Evolutionary conservation across 805 yeast genomes (phyloP).

Genomic region (Hanseniaspora hatyaiensis): DNA sequence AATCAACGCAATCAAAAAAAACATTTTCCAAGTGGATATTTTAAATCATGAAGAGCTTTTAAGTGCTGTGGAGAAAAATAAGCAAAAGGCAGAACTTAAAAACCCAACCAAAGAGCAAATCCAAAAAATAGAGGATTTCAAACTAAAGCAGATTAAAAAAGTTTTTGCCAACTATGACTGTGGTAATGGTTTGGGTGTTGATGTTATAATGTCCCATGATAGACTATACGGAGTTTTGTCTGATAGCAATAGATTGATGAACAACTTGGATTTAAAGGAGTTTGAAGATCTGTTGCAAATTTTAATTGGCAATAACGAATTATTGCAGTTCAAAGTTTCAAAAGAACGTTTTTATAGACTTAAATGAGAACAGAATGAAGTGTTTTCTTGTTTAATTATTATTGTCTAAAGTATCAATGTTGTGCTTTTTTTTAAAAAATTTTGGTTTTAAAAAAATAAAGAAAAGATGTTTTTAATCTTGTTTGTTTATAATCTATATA

Average conservation of each 20-base stretch:
- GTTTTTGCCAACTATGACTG: slow-evolving; percentile 8
- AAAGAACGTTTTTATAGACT: slow-evolving; percentile 13
- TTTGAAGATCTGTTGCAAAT: not conserved
- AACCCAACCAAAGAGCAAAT: slow-evolving; percentile 3
- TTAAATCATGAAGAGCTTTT: slow-evolving; percentile 2
- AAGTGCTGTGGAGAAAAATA: slow-evolving; percentile 1
- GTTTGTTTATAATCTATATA: not conserved
- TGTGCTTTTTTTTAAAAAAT: not conserved
- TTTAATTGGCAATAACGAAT: not conserved
- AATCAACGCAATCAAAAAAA: slow-evolving; percentile 5
- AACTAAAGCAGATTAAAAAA: slow-evolving; percentile 2
- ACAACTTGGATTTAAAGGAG: slow-evolving; percentile 2
- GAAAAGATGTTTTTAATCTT: not conserved
- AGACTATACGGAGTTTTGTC: slow-evolving; percentile 10
- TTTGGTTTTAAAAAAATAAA: not conserved
- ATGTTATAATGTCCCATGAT: slow-evolving; percentile 10
- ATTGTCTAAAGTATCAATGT: too few species aligned
- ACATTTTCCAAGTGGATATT: slow-evolving; percentile 9
- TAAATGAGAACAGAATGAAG: too few species aligned
- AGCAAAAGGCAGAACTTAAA: not conserved
- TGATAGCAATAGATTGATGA: slow-evolving; percentile 3
- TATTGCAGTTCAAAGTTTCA: slow-evolving; percentile 1
- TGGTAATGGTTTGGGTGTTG: slow-evolving; percentile 10
- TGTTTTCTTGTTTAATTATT: too few species aligned
- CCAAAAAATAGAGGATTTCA: not conserved